Conservation (phyloP, 805 yeast genomes). For the Wickerhamiella sergipiensis region DNA sequence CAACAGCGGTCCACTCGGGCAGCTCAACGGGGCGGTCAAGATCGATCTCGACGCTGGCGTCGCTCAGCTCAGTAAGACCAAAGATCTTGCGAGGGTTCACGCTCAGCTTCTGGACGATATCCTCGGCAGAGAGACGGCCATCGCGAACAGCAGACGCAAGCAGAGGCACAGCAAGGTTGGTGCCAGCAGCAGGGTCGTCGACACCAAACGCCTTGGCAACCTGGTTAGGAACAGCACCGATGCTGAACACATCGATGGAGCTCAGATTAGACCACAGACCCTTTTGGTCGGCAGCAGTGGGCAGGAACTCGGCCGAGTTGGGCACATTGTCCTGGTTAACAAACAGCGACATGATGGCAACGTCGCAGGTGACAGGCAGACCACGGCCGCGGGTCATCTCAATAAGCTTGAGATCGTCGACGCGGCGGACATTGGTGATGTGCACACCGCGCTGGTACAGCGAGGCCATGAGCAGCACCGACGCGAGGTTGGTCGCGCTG, state of each 20-base stretch:
- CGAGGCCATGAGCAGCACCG: conserved; percentile 77
- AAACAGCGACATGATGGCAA: conserved; percentile 66
- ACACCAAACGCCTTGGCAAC: conserved; percentile 54
- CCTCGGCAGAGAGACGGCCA: conserved; percentile 56
- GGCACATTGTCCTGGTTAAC: conserved; percentile 52
- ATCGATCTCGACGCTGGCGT: conserved; percentile 68
- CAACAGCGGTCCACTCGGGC: conserved; percentile 32
- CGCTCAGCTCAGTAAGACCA: conserved; percentile 61
- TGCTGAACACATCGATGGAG: conserved; percentile 71
- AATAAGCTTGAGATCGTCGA: conserved; percentile 72
- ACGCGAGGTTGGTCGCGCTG: conserved; percentile 81
- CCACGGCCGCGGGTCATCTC: conserved; percentile 74
- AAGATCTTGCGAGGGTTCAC: conserved; percentile 72
- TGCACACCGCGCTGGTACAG: conserved; percentile 76
- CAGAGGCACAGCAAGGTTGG: conserved; percentile 69
- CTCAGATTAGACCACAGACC: conserved; percentile 68
- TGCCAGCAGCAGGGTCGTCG: conserved; percentile 50
- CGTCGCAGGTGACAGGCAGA: conserved; percentile 79
- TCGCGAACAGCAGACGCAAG: conserved; percentile 66
- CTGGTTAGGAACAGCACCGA: conserved; percentile 66
- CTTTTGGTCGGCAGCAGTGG: conserved; percentile 61
- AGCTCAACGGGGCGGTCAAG: conserved; percentile 51
- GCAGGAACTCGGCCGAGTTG: conserved; percentile 51
- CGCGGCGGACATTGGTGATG: conserved; percentile 70
- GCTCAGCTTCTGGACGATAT: conserved; percentile 60